phyloP scores from a whole-genome alignment of 1,139 yeast genomes.

The Hyphopichia wangnamkhiaoensis region DNA sequence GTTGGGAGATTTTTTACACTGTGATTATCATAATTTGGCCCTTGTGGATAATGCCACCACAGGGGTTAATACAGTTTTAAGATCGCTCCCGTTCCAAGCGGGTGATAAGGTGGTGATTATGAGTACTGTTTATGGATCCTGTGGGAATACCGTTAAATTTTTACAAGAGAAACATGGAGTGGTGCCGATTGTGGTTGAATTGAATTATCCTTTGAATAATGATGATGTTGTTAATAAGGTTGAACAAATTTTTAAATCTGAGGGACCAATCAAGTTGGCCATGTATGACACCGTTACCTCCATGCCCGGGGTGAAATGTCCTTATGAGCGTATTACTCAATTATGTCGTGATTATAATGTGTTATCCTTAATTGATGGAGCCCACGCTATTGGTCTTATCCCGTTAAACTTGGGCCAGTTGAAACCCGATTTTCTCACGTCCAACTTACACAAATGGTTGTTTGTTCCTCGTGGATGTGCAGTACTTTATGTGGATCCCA shows the following conservation, averaged over 20 bases:
- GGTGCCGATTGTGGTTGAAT: constrained; percentile 42
- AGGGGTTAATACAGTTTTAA: constrained; percentile 59
- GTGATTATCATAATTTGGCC: constrained; percentile 47
- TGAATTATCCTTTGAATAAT: constrained; percentile 53
- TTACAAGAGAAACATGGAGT: constrained; percentile 44
- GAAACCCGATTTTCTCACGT: constrained; percentile 61
- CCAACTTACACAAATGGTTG: constrained; percentile 74
- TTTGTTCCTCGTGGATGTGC: constrained; percentile 62
- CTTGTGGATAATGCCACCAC: constrained; percentile 61
- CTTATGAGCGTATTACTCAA: constrained; percentile 51
- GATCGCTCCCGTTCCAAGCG: constrained; percentile 51
- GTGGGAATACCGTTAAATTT: constrained; percentile 54
- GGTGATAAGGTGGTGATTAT: constrained; percentile 59
- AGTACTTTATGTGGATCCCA: constrained; percentile 56
- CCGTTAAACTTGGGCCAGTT: constrained; percentile 45
- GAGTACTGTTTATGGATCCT: constrained; percentile 59
- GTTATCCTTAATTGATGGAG: constrained; percentile 67
- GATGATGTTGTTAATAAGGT: constrained; percentile 46
- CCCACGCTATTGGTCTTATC: constrained; percentile 65
- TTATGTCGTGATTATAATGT: constrained; percentile 50
- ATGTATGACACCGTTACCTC: constrained; percentile 65
- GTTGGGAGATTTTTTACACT: constrained; percentile 34
- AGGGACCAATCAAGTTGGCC: constrained; percentile 35
- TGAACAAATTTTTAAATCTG: constrained; percentile 26
- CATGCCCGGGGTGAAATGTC: constrained; percentile 63